Base-by-base conservation (phyloP, 306 rosid species). In the Dryas octopetala region DNA sequence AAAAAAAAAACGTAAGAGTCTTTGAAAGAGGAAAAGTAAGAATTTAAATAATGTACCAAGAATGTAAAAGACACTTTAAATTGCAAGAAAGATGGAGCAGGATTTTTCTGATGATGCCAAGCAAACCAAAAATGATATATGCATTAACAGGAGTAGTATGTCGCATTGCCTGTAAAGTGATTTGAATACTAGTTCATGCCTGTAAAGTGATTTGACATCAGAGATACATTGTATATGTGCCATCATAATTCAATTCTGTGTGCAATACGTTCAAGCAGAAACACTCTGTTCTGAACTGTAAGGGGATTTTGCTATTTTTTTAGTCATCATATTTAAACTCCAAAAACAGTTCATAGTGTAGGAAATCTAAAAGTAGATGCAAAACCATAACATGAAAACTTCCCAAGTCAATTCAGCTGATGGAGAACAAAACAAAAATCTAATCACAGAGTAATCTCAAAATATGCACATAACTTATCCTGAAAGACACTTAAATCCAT, bases 401-500 rank as follows among this genome's bases (percentile, higher is more conserved):
- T 6, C 15, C 15, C 45, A 62, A 70, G 44, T 38, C 65, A 52
- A 70, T 54, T 45, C 13, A 44, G 38, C 38, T 32, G 38, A 32
- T 32, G 38, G 38, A 32, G 38, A 32, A 32, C 38, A 32, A 32
- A 32, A 32, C 38, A 32, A 32, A 32, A 32, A 32, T 32, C 38
- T 32, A 32, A 32, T 32, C 63, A 46, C 77, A 58, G 62, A 67
- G 63, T 48, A 55, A 65, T 62, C 68, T 68, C 52, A 67, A 72
- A 23, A 54, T 45, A 6, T 48, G 51, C 73, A 47, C 53, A 68
- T 16, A 71, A 40, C 12, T 19, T 47, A 19, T 71, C 50, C 26
- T 26, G 5, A n/a, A 55, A 28, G 38, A 0, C 23, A 63, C 3
- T 47, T 8, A 55, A 2, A 10, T 60, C 32, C 57, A 26, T 15